phyloP scores from a whole-genome alignment of 1,284 basidiomycete genomes.

The Caloboletus firmus region DNA sequence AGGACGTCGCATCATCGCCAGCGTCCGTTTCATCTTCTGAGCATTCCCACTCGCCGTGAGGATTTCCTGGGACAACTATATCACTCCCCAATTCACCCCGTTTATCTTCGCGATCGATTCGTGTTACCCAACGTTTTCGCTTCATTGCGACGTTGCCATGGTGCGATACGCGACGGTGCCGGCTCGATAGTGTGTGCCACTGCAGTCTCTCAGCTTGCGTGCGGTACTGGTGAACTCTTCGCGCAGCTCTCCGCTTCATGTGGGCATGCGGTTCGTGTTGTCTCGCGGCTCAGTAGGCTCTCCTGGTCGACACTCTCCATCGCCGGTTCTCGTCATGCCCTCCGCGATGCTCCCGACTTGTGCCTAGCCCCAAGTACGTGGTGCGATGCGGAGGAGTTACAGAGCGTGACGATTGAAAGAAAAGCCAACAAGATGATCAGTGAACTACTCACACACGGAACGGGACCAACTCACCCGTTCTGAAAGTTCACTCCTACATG shows the following conservation, averaged over 20 bases:
- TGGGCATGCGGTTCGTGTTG: background rate
- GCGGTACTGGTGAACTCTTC: background rate
- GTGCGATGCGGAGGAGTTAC: background rate
- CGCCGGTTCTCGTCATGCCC: background rate
- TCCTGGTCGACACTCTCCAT: background rate
- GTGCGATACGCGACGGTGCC: too few species aligned
- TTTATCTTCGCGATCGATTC: background rate
- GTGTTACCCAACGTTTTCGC: background rate
- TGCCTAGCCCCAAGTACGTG: too few species aligned
- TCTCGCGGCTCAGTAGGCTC: background rate
- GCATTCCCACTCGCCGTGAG: background rate
- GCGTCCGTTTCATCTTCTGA: background rate
- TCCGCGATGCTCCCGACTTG: background rate
- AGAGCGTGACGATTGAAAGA: background rate
- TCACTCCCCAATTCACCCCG: background rate
- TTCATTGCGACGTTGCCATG: background rate
- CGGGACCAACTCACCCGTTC: background rate
- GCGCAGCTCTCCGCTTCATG: background rate
- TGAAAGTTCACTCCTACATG: background rate
- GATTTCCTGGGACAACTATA: background rate
- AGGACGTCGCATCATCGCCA: background rate
- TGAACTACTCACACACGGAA: background rate
- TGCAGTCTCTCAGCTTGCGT: background rate
- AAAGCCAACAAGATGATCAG: background rate
- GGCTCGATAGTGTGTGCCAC: background rate